Evolutionary conservation across 176 grass and related monocot genomes (phyloP), one percentile per base, ranked within the genome.

Genomic region (Carex cristatella): DNA sequence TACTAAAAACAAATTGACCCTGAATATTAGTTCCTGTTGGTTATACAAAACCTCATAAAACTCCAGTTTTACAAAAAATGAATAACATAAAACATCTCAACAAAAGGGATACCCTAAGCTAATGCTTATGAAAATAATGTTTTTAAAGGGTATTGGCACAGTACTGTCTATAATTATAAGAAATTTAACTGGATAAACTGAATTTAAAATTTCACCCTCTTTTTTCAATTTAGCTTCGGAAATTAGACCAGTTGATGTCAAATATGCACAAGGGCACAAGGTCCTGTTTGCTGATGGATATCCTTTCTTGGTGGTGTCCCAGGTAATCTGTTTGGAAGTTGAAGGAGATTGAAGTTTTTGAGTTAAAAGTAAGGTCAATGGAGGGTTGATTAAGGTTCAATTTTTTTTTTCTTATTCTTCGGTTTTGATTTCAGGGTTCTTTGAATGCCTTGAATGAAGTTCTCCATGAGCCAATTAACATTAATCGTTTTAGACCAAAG

Each of bases 401-500:
- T 1, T 88, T 32, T 13, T n/a, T 28, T n/a, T n/a, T 42, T 87
- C 18, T 62, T 33, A 65, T 23, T 84, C 54, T 71, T 23, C 7
- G 2, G 28, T 71, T 69, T 84, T 46, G 3, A 83, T 73, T 89
- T 42, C 85, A 95, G 95, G 93, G 91, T 3, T 98, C 95, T 83
- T 19, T 98, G 54, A 83, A 92, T 85, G 87, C 88, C 12, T 64
- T 98, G 23, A 98, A 98, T 72, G 89, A 86, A 88, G 63, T 80
- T 84, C 92, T 98, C 11, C 15, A 92, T 61, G 95, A 98, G 65
- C 91, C 91, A 53, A 14, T 98, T 79, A 84, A 85, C 7, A 92
- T 95, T 15, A 91, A 92, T 77, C 93, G 96, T 59, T 98, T 98
- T 89, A 92, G 93, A 66, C 87, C 96, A 88, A 95, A 98, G 96